Base-by-base conservation (phyloP, 2,329 filamentous ascomycete species). In the Madurella fahalii region DNA sequence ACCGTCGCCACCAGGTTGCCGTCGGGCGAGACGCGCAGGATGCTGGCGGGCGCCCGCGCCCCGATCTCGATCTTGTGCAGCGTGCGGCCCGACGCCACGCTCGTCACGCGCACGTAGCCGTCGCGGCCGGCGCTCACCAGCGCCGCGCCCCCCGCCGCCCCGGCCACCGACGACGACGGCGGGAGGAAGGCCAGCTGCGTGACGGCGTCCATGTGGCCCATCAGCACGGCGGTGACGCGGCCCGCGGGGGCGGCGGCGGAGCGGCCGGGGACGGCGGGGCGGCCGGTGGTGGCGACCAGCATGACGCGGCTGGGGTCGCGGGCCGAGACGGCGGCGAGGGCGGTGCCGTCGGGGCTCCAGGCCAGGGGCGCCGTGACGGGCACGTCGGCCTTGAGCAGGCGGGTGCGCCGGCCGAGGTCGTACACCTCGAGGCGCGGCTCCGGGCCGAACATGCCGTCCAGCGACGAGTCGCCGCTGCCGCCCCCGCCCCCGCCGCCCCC, bases 121-220 rank as follows among this genome's bases (percentile, higher is more conserved):
- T 75, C 73, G 18, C 63, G 61, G 1, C 70, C 71, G 11, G 67
- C 61, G 0, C 70, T 74, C 2, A 72, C 72, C 1, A 76, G 53
- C 30, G 47, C 58, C 39, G 54, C 63, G 8, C 57, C 58, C 15
- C 66, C 64, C 0, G 9, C 16, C 31, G 16, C 40, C 47, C 11
- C n/a, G 17, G 11, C 34, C 34, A 11, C 4, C 11, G 4, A 37
- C 34, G 34, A 4, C 34, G 9, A 4, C 11, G 18, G 2, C 12
- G 67, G 64, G 43, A 65, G 63, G 15, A 75, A 74, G 40, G 66
- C 65, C 2, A 70, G 63, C 63, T 74, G 70, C 5, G 69, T 74
- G 30, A 75, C 63, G 41, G 61, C 56, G 43, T 68, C 70, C 45
- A 68, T 66, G 63, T 75, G 73, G 44, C 41, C 40, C 25, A 59